Evolutionary conservation across 306 rosid genomes (phyloP).

Genomic region (Sechiopsis laciniata): DNA sequence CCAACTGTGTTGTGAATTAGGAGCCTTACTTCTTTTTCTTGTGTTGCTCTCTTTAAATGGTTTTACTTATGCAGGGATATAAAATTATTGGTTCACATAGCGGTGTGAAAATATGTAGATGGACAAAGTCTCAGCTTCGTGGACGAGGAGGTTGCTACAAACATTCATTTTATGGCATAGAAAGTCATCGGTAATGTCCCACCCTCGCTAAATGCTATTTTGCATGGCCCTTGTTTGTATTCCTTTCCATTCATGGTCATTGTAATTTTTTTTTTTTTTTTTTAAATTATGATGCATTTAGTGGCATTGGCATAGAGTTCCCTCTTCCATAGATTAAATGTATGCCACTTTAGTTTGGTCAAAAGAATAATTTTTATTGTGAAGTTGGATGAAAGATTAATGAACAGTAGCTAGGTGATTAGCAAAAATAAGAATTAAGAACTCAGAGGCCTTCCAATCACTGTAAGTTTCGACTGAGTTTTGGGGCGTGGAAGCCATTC

Average conservation of each 20-base stretch:
- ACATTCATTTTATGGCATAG: conserved; percentile 98
- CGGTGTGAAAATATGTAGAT: conserved; percentile 96
- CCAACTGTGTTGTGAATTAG: neutral
- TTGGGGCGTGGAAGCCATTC: conserved; percentile 1
- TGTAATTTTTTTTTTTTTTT: no score
- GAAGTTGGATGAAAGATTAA: conserved; percentile 1
- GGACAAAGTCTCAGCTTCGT: conserved; percentile 97
- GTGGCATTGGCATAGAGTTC: neutral
- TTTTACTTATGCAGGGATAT: conserved; percentile 63
- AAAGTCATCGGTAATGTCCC: conserved; percentile 76
- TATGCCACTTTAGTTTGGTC: neutral
- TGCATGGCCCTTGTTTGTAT: neutral
- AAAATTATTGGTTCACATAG: conserved; percentile 89
- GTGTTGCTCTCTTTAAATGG: conserved; percentile 19
- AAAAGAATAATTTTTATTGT: neutral
- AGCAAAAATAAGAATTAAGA: neutral
- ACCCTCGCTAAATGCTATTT: neutral
- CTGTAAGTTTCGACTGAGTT: neutral
- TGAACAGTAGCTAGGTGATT: neutral
- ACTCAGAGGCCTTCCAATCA: neutral
- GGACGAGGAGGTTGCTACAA: conserved; percentile 99
- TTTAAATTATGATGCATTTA: neutral
- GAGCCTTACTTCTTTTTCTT: conserved; percentile 3
- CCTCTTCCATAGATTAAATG: neutral
- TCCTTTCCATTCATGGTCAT: neutral